Percentiles rank a stretch among this genome's conserved stretches.
These are phyloP conservation scores for Fusarium redolens DNA, from an alignment of 2,329 filamentous ascomycete species.

Conservation along the genomic window DNA sequence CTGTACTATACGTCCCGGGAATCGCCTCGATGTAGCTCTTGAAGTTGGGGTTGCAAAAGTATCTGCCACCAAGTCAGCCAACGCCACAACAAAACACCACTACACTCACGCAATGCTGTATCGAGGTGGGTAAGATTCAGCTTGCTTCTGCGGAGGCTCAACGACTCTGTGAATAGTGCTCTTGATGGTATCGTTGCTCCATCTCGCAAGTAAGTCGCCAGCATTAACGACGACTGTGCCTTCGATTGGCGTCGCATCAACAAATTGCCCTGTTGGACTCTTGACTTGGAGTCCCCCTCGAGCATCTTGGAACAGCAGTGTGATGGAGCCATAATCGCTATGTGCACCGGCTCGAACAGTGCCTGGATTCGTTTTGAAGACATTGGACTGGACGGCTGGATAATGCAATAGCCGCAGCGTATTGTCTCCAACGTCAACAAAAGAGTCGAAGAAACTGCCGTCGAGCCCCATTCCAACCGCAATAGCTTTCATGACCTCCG, in stretches of 20 bases:
- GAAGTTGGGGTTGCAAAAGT: constrained; percentile 91
- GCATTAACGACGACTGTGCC: constrained; percentile 90
- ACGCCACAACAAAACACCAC: too few species aligned
- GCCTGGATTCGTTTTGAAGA: constrained; percentile 74
- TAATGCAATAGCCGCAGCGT: constrained; percentile 82
- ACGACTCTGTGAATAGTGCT: constrained; percentile 92
- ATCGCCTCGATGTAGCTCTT: constrained; percentile 81
- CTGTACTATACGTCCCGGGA: constrained; percentile 76
- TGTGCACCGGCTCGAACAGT: constrained; percentile 84
- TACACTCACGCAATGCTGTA: constrained; percentile 83
- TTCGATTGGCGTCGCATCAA: constrained; percentile 84
- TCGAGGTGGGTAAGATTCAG: constrained; percentile 74
- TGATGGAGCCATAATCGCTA: constrained; percentile 73
- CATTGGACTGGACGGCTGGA: constrained; percentile 71
- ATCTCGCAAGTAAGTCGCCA: constrained; percentile 85
- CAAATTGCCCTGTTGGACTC: constrained; percentile 79
- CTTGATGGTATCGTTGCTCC: constrained; percentile 92
- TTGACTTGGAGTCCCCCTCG: constrained; percentile 68
- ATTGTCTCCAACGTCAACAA: constrained; percentile 76
- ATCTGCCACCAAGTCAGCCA: constrained; percentile 56
- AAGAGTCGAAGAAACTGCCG: constrained; percentile 79
- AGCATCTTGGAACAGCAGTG: constrained; percentile 70
- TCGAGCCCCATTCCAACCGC: constrained; percentile 82
- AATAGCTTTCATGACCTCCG: constrained; percentile 84
- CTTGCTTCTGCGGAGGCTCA: constrained; percentile 75